These are phyloP conservation scores for Ogataea trehaloabstinens DNA, from an alignment of 805 yeast species.

Conservation along the genomic window DNA sequence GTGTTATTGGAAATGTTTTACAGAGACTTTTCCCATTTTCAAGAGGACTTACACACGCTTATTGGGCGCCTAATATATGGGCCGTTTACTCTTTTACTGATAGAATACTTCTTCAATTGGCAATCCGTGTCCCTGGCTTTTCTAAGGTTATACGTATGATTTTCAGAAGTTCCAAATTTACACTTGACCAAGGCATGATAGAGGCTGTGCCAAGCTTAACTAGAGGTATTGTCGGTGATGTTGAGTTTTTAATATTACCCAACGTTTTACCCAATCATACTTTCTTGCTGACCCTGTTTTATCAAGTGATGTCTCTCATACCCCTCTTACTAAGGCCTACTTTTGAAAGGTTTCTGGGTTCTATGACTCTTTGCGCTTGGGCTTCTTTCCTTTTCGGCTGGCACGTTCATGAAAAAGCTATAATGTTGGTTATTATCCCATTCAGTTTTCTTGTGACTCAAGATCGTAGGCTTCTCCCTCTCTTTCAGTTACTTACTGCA, in stretches of 20 bases:
- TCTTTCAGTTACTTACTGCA: slow-evolving; percentile 68
- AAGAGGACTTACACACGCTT: slow-evolving; percentile 94
- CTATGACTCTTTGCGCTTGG: slow-evolving; percentile 84
- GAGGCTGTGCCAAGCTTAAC: slow-evolving; percentile 39
- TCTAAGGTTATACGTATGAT: slow-evolving; percentile 35
- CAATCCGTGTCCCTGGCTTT: slow-evolving; percentile 42
- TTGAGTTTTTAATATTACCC: slow-evolving; percentile 76
- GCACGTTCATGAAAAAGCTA: slow-evolving; percentile 99
- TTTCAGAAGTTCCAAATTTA: slow-evolving; percentile 4
- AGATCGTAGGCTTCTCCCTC: slow-evolving; percentile 67
- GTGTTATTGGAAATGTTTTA: slow-evolving; percentile 62
- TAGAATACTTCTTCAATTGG: slow-evolving; percentile 54
- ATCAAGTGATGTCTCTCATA: slow-evolving; percentile 73
- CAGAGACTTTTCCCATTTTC: slow-evolving; percentile 86
- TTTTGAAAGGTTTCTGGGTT: slow-evolving; percentile 75
- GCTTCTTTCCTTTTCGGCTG: slow-evolving; percentile 93
- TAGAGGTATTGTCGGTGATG: slow-evolving; percentile 90
- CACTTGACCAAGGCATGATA: slow-evolving; percentile 17
- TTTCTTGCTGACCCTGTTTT: slow-evolving; percentile 76
- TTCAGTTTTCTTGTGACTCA: slow-evolving; percentile 70
- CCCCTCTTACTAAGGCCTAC: slow-evolving; percentile 73
- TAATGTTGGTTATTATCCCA: slow-evolving; percentile 86
- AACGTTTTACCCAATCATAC: slow-evolving; percentile 76
- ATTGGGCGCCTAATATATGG: slow-evolving; percentile 99
- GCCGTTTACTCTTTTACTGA: slow-evolving; percentile 86